These are phyloP conservation scores for Gossypium rotundifolium DNA, from an alignment of 345 rosid species.

Conservation along the genomic window DNA sequence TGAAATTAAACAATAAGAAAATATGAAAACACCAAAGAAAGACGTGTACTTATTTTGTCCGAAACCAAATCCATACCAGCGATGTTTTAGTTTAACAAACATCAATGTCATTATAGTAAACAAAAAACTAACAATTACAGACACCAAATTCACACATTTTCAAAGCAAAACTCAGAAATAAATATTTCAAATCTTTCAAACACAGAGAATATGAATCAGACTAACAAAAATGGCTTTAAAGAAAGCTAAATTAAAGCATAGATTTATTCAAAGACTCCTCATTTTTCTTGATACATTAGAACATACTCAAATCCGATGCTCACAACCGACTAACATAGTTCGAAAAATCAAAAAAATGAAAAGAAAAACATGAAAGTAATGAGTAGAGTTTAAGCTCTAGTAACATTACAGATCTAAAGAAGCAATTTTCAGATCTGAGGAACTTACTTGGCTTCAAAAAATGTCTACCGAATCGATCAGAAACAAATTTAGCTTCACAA, in stretches of 20 bases:
- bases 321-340: neutral
- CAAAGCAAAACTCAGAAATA: neutral
- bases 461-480: slow-evolving; percentile 17
- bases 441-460: slow-evolving; percentile 46
- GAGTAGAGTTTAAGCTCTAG: slow-evolving; percentile 9
- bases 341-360: slow-evolving; percentile 8
- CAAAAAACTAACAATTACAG: neutral
- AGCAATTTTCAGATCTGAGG: slow-evolving; percentile 54
- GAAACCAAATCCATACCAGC: neutral
- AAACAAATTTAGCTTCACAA: slow-evolving; percentile 21
- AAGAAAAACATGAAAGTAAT: slow-evolving; percentile 6
- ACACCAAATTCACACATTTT: neutral
- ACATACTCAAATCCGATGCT: neutral
- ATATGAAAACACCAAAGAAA: slow-evolving; percentile 9
- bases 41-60: neutral
- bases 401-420: slow-evolving; percentile 32
- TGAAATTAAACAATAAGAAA: slow-evolving; percentile 6
- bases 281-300: neutral
- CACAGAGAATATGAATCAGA: neutral
- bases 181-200: neutral
- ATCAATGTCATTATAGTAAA: neutral
- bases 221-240: neutral
- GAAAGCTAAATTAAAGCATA: slow-evolving; percentile 5
- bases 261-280: neutral
- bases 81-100: neutral